These are phyloP conservation scores for Lepiota brunneoincarnata DNA, from an alignment of 768 basidiomycete species.

Conservation along the genomic window DNA sequence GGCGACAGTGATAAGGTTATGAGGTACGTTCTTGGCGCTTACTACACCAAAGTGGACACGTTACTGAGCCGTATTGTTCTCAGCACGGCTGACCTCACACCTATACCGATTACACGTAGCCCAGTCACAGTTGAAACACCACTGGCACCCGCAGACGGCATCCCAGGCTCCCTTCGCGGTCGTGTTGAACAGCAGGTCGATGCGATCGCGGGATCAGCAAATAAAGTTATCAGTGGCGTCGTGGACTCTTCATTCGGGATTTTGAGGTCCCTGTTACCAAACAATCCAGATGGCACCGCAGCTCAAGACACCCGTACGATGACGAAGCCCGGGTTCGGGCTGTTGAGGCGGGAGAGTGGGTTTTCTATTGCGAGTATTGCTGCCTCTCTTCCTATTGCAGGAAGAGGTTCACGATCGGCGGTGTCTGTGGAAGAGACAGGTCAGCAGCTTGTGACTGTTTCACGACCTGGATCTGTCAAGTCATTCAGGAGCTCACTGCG, in stretches of 20 bases:
- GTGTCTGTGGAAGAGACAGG: conserved; percentile 34
- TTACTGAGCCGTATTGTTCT: neutral
- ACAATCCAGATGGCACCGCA: conserved; percentile 26
- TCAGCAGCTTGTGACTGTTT: conserved; percentile 47
- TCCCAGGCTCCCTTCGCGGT: conserved; percentile 56
- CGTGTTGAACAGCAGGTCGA: conserved; percentile 81
- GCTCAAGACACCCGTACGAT: conserved; percentile 23
- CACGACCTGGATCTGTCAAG: conserved; percentile 36
- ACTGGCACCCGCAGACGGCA: conserved; percentile 40
- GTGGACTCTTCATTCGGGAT: conserved; percentile 91
- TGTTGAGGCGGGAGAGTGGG: conserved; percentile 70
- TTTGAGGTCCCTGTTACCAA: conserved; percentile 72
- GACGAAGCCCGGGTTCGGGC: conserved; percentile 54
- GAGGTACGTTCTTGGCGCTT: conserved; percentile 40
- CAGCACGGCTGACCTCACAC: conserved; percentile 77
- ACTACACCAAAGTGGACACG: neutral
- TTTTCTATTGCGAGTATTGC: conserved; percentile 81
- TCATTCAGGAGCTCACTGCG: conserved; percentile 27
- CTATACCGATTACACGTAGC: conserved; percentile 69
- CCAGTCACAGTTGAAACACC: conserved; percentile 47
- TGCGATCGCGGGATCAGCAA: conserved; percentile 76
- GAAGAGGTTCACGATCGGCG: conserved; percentile 33
- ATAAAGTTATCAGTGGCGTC: conserved; percentile 83
- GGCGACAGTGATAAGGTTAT: conserved; percentile 54
- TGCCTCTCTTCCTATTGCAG: conserved; percentile 54